A percentile compares a stretch with the other conserved stretches of the same genome.
phyloP scores from a whole-genome alignment of 1,284 basidiomycete genomes.

The Trametes pubescens region DNA sequence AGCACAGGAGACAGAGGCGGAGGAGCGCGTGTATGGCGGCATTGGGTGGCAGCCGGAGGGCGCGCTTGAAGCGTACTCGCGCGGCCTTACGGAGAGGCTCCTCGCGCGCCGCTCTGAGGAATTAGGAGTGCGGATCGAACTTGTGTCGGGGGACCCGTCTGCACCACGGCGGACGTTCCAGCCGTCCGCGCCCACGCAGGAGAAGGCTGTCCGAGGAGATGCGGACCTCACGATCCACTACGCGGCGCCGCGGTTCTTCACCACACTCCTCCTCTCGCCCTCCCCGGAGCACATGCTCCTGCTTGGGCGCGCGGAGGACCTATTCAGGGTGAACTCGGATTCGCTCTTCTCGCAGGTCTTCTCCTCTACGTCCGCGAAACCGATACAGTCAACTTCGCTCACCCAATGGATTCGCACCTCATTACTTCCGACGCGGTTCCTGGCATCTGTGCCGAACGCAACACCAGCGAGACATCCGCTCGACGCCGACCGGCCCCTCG shows the following conservation, averaged over 20 bases:
- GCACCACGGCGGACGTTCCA: constrained; percentile 37
- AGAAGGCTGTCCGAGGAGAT: constrained; percentile 10
- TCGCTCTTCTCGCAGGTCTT: constrained; percentile 23
- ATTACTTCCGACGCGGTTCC: constrained; percentile 27
- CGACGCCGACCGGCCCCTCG: constrained; percentile 19
- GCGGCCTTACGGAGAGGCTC: constrained; percentile 46
- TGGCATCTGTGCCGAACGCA: not conserved
- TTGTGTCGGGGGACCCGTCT: constrained; percentile 51
- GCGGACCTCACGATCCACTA: constrained; percentile 54
- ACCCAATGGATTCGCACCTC: constrained; percentile 30
- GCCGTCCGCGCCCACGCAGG: constrained; percentile 13
- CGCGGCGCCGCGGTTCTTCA: constrained; percentile 62
- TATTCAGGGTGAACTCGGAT: constrained; percentile 32
- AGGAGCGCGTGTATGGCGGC: constrained; percentile 43
- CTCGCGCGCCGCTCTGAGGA: constrained; percentile 46
- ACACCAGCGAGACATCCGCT: constrained; percentile 29
- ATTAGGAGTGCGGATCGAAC: constrained; percentile 45
- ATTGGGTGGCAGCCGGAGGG: constrained; percentile 57
- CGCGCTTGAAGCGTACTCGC: constrained; percentile 51
- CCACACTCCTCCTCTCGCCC: constrained; percentile 56
- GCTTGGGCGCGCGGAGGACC: constrained; percentile 27
- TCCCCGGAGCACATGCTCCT: constrained; percentile 31
- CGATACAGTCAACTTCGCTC: not conserved
- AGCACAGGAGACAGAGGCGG: not conserved
- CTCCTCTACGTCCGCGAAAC: not conserved